Percentiles rank a stretch among this genome's conserved stretches.
These are phyloP conservation scores for Magnusiomyces starmeri DNA, from an alignment of 1,139 yeast species.

Conservation along the genomic window DNA sequence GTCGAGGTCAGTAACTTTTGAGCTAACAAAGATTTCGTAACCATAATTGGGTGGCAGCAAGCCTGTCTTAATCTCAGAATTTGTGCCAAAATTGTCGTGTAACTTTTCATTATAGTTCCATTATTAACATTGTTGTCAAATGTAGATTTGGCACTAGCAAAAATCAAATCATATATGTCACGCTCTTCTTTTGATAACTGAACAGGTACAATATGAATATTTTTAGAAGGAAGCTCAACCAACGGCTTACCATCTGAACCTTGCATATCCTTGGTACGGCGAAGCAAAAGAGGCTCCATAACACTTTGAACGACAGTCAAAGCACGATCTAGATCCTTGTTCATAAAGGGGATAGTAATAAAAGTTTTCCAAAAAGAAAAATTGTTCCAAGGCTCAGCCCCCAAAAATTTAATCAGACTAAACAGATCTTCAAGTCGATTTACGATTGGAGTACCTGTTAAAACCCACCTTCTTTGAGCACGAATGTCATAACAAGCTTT, in stretches of 20 bases:
- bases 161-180: conserved; percentile 61
- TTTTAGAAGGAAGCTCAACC: conserved; percentile 72
- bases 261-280: conserved; percentile 85
- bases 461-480: conserved; percentile 70
- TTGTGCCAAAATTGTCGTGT: conserved; percentile 75
- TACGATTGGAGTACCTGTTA: conserved; percentile 93
- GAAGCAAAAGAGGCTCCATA: conserved; percentile 69
- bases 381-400: conserved; percentile 84
- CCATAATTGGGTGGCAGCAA: conserved; percentile 74
- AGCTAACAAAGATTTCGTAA: conserved; percentile 37
- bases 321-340: conserved; percentile 59
- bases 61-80: conserved; percentile 77
- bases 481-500: conserved; percentile 63
- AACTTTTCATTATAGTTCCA: conserved; percentile 68
- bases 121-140: conserved; percentile 54
- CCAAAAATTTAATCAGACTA: conserved; percentile 66
- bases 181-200: conserved; percentile 61
- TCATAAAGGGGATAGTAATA: conserved; percentile 77
- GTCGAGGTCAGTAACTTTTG: conserved; percentile 17
- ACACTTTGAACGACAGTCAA: conserved; percentile 78
- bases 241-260: conserved; percentile 56
- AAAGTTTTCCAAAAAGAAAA: conserved; percentile 86
- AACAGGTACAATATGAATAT: conserved; percentile 59
- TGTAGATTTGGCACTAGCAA: conserved; percentile 58
- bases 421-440: conserved; percentile 82